Base-by-base conservation (phyloP, 1,284 basidiomycete species). In the Rhizopogon hawkerae region DNA sequence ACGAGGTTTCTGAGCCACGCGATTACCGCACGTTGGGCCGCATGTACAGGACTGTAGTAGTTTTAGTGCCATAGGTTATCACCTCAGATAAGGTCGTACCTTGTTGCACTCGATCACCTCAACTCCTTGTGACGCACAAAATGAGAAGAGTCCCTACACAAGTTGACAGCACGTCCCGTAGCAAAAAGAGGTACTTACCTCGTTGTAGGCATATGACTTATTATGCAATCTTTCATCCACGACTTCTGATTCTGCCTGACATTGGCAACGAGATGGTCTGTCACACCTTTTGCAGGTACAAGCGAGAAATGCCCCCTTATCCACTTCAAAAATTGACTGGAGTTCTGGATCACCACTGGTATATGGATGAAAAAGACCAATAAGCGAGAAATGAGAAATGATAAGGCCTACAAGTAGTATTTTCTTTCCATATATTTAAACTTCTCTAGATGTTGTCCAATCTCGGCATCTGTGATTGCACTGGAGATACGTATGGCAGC, bases 41-140 rank as follows among this genome's bases (percentile, higher is more conserved):
- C 79, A 81, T 3, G 34, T 38, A 48, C 79, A 81, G 35, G 63
- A 60, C 76, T 80, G 49, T 24, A 4, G 26, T 35, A 26, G 16
- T 3, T 45, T 52, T 3, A 42, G n/a, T 35, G 11, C 11, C 33
- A 51, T 33, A 31, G n/a, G 33, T 4, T 51, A 45, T 16, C 42
- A 18, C 23, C 39, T 9, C 26, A 42, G 13, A 24, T 34, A 26
- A 50, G 37, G 24, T 1, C 59, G 39, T 56, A 79, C 81, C 57
- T 70, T 65, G 52, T 81, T 84, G 50, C 81, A 84, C 58, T 84
- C 82, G 5, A 81, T 69, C 11, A 80, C 77, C 42, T 79, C 75
- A 2, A 64, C 58, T 1, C 74, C 73, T 9, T 60, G 63, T 5
- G 68, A 67, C 1, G 74, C 57, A 44, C 67, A 61, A 55, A 79